These are phyloP conservation scores for Paramecium pentaurelia DNA, from an alignment of 73 alveolate genomes.

Conservation along the genomic window DNA sequence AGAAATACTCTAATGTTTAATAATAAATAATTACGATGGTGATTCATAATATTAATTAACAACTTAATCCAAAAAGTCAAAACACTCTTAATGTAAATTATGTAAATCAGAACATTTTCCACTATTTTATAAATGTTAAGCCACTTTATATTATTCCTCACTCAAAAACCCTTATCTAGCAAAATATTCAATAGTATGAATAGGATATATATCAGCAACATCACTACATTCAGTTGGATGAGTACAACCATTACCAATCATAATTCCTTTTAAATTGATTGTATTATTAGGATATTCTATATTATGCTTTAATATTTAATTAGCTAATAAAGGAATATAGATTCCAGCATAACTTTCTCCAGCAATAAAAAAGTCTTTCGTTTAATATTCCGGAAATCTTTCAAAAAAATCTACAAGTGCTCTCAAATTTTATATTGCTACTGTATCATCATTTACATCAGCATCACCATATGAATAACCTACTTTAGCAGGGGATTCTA, in stretches of 20 bases:
- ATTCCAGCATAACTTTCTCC: constrained; percentile 97
- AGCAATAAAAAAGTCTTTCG: constrained; percentile 76
- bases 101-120: neutral
- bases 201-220: neutral
- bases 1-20: neutral
- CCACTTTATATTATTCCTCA: neutral
- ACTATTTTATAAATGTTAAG: neutral
- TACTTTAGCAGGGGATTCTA: constrained; percentile 87
- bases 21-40: neutral
- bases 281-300: constrained; percentile 33
- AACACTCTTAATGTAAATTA: neutral
- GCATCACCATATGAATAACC: constrained; percentile 67
- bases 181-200: neutral
- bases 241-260: constrained; percentile 82
- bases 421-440: constrained; percentile 72
- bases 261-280: constrained; percentile 73
- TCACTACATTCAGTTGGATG: constrained; percentile 54
- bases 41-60: neutral
- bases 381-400: constrained; percentile 69
- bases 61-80: neutral
- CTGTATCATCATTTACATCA: constrained; percentile 65
- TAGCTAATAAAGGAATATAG: constrained; percentile 84
- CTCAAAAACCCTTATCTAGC: neutral
- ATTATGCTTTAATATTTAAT: constrained; percentile 51
- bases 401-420: constrained; percentile 81